A percentile compares a stretch with the other conserved stretches of the same genome.
Conservation (phyloP, 2,329 filamentous ascomycete genomes). For the Nakataea oryzae region DNA sequence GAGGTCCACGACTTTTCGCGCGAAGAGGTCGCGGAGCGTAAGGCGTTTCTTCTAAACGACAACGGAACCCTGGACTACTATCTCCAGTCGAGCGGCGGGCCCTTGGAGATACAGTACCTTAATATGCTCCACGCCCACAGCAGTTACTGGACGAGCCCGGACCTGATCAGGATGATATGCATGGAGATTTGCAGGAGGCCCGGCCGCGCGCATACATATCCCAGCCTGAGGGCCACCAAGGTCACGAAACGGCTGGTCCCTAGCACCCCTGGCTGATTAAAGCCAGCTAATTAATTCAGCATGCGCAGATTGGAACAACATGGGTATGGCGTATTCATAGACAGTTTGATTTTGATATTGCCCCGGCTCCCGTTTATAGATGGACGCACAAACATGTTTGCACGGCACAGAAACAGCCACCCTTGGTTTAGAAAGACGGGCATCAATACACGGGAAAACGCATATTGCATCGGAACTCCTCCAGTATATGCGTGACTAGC, state of each 20-base stretch:
- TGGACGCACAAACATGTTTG: not conserved
- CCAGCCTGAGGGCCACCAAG: constrained; percentile 50
- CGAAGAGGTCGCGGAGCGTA: constrained; percentile 84
- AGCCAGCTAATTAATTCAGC: not conserved
- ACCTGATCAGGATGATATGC: constrained; percentile 86
- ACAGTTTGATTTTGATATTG: not conserved
- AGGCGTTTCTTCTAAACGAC: constrained; percentile 82
- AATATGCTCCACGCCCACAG: constrained; percentile 96
- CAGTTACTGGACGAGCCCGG: constrained; percentile 80
- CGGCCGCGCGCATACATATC: constrained; percentile 51
- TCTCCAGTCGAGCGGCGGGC: constrained; percentile 71
- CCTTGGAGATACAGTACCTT: constrained; percentile 88
- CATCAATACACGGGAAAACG: too few species aligned
- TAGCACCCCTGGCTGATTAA: not conserved
- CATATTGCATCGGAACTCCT: too few species aligned
- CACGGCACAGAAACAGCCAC: not conserved
- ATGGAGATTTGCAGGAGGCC: constrained; percentile 71
- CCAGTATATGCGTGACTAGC: too few species aligned
- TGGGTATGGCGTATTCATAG: too few species aligned
- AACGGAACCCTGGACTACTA: constrained; percentile 95
- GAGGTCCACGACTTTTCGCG: constrained; percentile 92
- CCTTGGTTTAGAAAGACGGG: not conserved
- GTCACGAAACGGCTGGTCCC: constrained; percentile 24
- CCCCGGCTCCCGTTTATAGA: not conserved
- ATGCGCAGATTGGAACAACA: too few species aligned